Base-by-base conservation (phyloP, 2,329 filamentous ascomycete species). In the Onygena corvina region DNA sequence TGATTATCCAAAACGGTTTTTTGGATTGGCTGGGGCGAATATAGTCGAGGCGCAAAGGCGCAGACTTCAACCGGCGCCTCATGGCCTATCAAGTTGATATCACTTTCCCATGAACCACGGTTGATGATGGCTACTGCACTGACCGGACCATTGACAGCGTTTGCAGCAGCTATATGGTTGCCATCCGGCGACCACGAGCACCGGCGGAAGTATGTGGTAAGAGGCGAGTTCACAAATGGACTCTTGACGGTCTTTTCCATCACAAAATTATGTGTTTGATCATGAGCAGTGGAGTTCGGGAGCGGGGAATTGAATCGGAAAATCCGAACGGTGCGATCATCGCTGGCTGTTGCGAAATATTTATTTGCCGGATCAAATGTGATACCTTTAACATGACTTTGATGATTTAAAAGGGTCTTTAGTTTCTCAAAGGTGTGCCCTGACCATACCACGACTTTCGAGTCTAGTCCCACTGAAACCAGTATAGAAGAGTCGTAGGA, bases 311-410 rank as follows among this genome's bases (percentile, higher is more conserved):
- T 94, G 65, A 95, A 98, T 52, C 89, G 81, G 67, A 94, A 96
- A 59, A 98, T 86, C 65, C 94, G 94, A 67, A 98, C 94, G 2
- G 88, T 90, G 52, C 92, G 81, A 66, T 98, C 92, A 65, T 98
- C 92, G 68, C 88, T 94, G 2, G 93, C 89, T 0, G 93, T 98
- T 12, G 93, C 92, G 67, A 98, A 98, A 72, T 94, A 98, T 64
- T 96, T 98, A 71, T 96, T 96, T 35, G 92, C 92, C 0, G 92
- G 92, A 63, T 98, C 92, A 62, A 98, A 98, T 0, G 90, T 94
- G 60, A 98, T 93, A 54, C 93, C 92, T 66, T 98, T 98, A 70
- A 98, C 92, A 64, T 96, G 93, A 64, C 88, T 95, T 65, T 94
- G 87, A 67, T 98, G 92, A 51, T 89, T 83, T 1, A 88, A 81